Conservation (phyloP, 768 basidiomycete species). For the Pleurotus citrinopileatus region DNA sequence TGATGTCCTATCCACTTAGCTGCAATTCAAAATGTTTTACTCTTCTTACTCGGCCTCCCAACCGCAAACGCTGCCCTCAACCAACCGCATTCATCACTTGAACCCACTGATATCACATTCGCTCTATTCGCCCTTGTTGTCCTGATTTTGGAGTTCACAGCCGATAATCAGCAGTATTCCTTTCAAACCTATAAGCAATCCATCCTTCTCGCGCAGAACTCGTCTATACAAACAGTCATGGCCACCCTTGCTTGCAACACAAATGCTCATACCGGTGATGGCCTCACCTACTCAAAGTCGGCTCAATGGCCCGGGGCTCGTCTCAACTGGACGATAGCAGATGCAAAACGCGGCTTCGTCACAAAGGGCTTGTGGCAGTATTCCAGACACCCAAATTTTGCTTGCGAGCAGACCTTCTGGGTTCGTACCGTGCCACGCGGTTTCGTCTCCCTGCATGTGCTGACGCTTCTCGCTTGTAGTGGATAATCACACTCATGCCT, state of each 20-base stretch:
- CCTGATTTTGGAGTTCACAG: conserved; percentile 70
- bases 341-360: conserved; percentile 77
- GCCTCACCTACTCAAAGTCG: conserved; percentile 35
- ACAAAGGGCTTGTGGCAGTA: conserved; percentile 86
- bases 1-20: conserved; percentile 33
- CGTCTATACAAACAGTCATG: not conserved
- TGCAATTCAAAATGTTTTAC: conserved; percentile 74
- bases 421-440: conserved; percentile 38
- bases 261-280: conserved; percentile 24
- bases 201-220: conserved; percentile 16
- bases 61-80: conserved; percentile 48
- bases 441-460: conserved; percentile 1
- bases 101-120: conserved; percentile 61
- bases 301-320: conserved; percentile 66
- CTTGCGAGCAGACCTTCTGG: conserved; percentile 89
- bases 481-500: conserved; percentile 68
- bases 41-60: conserved; percentile 69
- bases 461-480: conserved; percentile 24
- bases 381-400: conserved; percentile 89
- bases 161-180: conserved; percentile 91
- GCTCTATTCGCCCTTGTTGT: conserved; percentile 53
- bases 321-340: conserved; percentile 63
- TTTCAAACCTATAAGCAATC: conserved; percentile 78
- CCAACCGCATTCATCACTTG: conserved; percentile 49
- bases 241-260: conserved; percentile 19